Evolutionary conservation across 2,329 filamentous ascomycete species (phyloP).

Genomic region (Fusarium keratoplasticum): DNA sequence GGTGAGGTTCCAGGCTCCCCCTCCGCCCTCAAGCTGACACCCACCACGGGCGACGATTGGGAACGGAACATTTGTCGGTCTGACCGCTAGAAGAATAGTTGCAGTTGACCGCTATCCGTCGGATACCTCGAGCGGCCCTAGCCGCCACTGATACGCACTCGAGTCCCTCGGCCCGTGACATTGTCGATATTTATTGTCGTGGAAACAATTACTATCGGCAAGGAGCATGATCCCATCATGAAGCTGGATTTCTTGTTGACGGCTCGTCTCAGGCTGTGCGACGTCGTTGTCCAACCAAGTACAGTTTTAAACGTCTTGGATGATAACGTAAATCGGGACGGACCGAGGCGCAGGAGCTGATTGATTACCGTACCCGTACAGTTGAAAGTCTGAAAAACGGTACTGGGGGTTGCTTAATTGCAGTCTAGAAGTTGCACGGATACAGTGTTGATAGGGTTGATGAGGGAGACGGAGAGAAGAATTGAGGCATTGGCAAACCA

Average conservation of each 20-base stretch:
- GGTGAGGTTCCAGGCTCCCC: slow-evolving; percentile 28
- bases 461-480: slow-evolving; percentile 5
- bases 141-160: neutral
- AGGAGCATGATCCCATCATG: neutral
- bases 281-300: slow-evolving; percentile 25
- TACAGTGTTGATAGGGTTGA: neutral
- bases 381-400: neutral
- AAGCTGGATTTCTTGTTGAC: neutral
- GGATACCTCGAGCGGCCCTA: neutral
- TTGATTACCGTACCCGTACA: slow-evolving; percentile 5
- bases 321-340: slow-evolving; percentile 34
- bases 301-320: slow-evolving; percentile 10
- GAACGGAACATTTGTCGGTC: neutral
- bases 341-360: slow-evolving; percentile 35
- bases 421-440: neutral
- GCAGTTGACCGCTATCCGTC: neutral
- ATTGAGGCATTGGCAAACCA: slow-evolving; percentile 35
- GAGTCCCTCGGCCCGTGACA: neutral
- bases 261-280: slow-evolving; percentile 26
- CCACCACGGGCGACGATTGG: neutral
- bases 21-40: neutral
- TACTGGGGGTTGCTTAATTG: slow-evolving; percentile 1
- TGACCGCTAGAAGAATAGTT: neutral
- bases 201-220: neutral
- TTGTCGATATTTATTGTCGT: neutral